A percentile compares a stretch with the other conserved stretches of the same genome.
Conservation (phyloP, 2,329 filamentous ascomycete species). For the Apiospora aurea region DNA sequence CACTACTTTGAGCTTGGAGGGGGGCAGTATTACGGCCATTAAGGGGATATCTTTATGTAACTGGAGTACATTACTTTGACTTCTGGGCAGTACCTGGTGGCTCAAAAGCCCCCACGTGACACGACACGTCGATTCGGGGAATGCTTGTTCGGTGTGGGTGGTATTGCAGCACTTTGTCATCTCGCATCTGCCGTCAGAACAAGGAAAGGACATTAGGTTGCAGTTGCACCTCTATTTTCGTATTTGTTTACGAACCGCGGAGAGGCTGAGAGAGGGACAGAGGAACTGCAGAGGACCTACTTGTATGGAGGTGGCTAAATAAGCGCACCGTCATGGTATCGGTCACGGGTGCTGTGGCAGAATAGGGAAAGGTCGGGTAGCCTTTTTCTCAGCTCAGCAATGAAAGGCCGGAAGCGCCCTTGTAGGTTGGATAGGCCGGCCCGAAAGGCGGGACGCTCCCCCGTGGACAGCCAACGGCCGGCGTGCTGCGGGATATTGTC, state of each 20-base stretch:
- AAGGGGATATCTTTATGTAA: too few species aligned
- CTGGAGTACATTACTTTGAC: background rate
- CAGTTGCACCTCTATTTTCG: constrained; percentile 19
- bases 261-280: background rate
- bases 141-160: constrained; percentile 16
- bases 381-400: background rate
- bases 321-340: background rate
- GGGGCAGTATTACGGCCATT: too few species aligned
- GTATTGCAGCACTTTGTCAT: constrained; percentile 19
- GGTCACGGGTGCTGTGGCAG: background rate
- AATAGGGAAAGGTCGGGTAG: constrained; percentile 3
- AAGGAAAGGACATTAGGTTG: constrained; percentile 5
- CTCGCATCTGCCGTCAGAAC: constrained; percentile 14
- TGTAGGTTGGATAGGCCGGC: background rate
- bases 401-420: background rate
- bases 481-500: constrained; percentile 9
- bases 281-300: background rate
- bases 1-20: too few species aligned
- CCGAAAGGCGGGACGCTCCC: constrained; percentile 8
- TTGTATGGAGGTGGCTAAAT: background rate
- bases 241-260: background rate
- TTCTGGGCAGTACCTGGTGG: background rate
- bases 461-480: constrained; percentile 1
- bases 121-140: constrained; percentile 19
- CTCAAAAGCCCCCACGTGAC: constrained; percentile 9